These are phyloP conservation scores for Ramichloridium luteum DNA, from an alignment of 2,329 filamentous ascomycete genomes.

Conservation along the genomic window DNA sequence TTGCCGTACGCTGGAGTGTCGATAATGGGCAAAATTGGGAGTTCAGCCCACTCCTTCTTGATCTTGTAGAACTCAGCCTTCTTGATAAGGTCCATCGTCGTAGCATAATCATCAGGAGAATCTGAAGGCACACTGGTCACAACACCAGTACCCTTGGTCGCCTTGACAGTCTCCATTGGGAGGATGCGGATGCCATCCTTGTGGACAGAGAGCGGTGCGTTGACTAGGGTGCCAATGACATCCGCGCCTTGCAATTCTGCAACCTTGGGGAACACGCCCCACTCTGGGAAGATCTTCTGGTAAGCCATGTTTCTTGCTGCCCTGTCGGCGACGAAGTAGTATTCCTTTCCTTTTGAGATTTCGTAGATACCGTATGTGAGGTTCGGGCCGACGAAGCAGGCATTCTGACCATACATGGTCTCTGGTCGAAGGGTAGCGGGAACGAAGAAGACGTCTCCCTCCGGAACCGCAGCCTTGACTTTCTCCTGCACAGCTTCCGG, in stretches of 20 bases:
- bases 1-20: slow-evolving; percentile 80
- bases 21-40: slow-evolving; percentile 81
- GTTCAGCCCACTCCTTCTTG: slow-evolving; percentile 88
- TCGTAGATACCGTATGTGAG: slow-evolving; percentile 85
- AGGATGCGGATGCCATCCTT: slow-evolving; percentile 74
- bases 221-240: slow-evolving; percentile 75
- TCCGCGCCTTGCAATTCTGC: slow-evolving; percentile 65
- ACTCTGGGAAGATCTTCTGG: slow-evolving; percentile 71
- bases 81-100: slow-evolving; percentile 74
- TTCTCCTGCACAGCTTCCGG: slow-evolving; percentile 58
- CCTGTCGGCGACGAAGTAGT: slow-evolving; percentile 70
- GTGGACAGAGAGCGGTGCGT: slow-evolving; percentile 80
- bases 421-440: slow-evolving; percentile 87
- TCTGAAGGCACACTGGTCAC: slow-evolving; percentile 94
- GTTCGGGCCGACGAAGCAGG: slow-evolving; percentile 86
- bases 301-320: slow-evolving; percentile 92
- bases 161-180: slow-evolving; percentile 88
- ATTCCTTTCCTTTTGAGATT: slow-evolving; percentile 48
- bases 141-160: slow-evolving; percentile 90
- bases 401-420: slow-evolving; percentile 97
- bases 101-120: slow-evolving; percentile 90
- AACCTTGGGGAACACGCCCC: slow-evolving; percentile 63
- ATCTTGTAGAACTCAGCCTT: slow-evolving; percentile 96
- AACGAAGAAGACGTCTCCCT: slow-evolving; percentile 72
- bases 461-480: slow-evolving; percentile 66